Percentiles rank a stretch among this genome's conserved stretches.
These are phyloP conservation scores for Mucor irregularis DNA, from an alignment of 371 early-diverging fungal genomes.

Conservation along the genomic window DNA sequence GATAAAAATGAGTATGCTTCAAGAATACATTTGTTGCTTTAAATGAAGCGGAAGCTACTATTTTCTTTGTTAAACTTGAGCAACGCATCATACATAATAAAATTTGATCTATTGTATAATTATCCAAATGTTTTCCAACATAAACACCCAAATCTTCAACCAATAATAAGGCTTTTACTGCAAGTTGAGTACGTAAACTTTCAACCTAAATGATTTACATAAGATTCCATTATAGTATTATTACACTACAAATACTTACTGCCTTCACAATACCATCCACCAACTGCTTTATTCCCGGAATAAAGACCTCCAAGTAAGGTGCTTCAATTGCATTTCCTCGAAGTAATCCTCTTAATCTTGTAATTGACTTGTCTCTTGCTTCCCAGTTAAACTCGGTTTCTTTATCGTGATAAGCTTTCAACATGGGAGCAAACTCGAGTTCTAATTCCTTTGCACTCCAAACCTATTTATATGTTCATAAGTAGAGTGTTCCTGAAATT, in stretches of 20 bases:
- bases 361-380: constrained; percentile 26
- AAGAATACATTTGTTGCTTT: constrained; percentile 36
- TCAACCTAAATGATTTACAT: constrained; percentile 31
- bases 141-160: constrained; percentile 44
- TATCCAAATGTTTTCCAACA: constrained; percentile 35
- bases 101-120: constrained; percentile 41
- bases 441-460: constrained; percentile 32
- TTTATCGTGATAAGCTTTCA: constrained; percentile 27
- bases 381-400: constrained; percentile 45
- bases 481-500: constrained; percentile 2
- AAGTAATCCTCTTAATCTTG: constrained; percentile 30
- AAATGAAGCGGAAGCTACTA: constrained; percentile 34
- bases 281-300: constrained; percentile 36
- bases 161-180: constrained; percentile 36
- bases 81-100: constrained; percentile 40
- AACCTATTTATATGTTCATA: constrained; percentile 5
- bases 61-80: constrained; percentile 42
- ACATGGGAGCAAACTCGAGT: constrained; percentile 18
- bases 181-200: constrained; percentile 49
- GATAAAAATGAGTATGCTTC: constrained; percentile 38
- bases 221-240: neutral
- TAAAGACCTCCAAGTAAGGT: constrained; percentile 34
- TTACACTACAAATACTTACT: constrained; percentile 23
- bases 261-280: constrained; percentile 51
- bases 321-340: constrained; percentile 44